Evolutionary conservation across 179 eudicot species (phyloP), one percentile per base, ranked within the genome.

Genomic region (Nepenthes alata): DNA sequence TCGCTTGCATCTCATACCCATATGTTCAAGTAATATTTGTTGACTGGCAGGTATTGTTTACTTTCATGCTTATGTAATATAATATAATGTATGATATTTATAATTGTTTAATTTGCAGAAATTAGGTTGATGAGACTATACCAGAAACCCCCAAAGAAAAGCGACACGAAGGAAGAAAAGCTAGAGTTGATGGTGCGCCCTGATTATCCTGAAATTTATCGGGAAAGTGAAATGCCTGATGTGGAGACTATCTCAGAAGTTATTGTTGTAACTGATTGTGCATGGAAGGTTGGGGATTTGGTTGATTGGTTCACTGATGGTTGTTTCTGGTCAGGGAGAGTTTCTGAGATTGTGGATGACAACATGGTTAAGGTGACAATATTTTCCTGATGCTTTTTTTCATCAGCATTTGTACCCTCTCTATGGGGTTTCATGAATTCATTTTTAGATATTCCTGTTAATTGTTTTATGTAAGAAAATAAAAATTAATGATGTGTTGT

Each of bases 161-260:
- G 60, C 55, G 55, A 45, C 55, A 68, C 60, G 68, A 67, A n/a
- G 56, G 66, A 34, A 59, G 38, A 10, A 35, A 69, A 75, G 62
- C 76, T 55, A 67, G 74, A 77, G 74, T 66, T 93, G 72, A 86
- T 85, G 88, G 41, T 89, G 72, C 84, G 98, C 39, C 96, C 96
- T 36, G 62, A 66, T 3, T 93, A 78, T 79, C 96, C 98, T 39
- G 69, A 57, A 52, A 57, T 73, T 13, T 81, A 67, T 51, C 66
- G 39, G 14, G 80, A 77, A 72, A 73, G 64, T 71, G 68, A 77
- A 53, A 52, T 74, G 58, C 75, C 84, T 62, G 64, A 60, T 79
- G 72, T 55, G 47, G 71, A 61, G 57, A 53, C 65, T 12, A 65
- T 77, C 59, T 70, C 84, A 59, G 93, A 86, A 70, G 77, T 67